A percentile compares a stretch with the other conserved stretches of the same genome.
These are phyloP conservation scores for Tylopilus intermedius DNA, from an alignment of 768 basidiomycete species.

Conservation along the genomic window DNA sequence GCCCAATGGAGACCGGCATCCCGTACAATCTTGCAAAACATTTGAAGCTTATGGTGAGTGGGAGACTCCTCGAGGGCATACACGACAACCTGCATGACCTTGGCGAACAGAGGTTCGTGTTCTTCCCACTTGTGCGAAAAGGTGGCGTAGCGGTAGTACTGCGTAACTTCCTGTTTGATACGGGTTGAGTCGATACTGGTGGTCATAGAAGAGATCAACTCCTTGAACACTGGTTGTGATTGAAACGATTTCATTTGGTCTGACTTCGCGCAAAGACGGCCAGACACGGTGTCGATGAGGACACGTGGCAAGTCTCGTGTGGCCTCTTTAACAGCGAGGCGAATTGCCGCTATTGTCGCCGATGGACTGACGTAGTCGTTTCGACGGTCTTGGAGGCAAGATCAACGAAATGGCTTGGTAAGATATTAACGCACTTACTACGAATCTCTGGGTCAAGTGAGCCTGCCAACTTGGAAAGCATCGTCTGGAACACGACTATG, in stretches of 20 bases:
- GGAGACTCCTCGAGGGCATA: conserved; percentile 10
- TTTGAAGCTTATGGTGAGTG: conserved; percentile 2
- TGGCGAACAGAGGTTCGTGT: conserved; percentile 5
- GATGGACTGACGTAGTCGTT: not conserved
- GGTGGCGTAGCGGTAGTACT: conserved; percentile 9
- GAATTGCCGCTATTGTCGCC: not conserved
- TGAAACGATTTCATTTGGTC: conserved; percentile 7
- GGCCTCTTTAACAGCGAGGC: not conserved
- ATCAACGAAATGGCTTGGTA: not conserved
- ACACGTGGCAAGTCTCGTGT: conserved; percentile 4
- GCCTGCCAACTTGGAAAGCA: conserved; percentile 6
- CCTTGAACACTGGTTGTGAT: not conserved
- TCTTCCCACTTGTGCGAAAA: conserved; percentile 14
- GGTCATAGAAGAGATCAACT: conserved; percentile 12
- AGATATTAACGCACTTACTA: not conserved
- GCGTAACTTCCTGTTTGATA: conserved; percentile 1
- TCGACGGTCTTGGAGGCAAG: not conserved
- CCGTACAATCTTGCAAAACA: conserved; percentile 3
- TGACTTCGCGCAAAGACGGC: conserved; percentile 3
- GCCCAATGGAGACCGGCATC: conserved; percentile 7
- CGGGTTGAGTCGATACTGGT: conserved; percentile 1
- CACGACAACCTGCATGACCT: not conserved
- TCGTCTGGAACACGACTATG: conserved; percentile 3
- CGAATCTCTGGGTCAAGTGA: conserved; percentile 3
- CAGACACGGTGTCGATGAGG: conserved; percentile 10